Conservation (phyloP, 495 filamentous ascomycete species). For the Talaromyces ruber region DNA sequence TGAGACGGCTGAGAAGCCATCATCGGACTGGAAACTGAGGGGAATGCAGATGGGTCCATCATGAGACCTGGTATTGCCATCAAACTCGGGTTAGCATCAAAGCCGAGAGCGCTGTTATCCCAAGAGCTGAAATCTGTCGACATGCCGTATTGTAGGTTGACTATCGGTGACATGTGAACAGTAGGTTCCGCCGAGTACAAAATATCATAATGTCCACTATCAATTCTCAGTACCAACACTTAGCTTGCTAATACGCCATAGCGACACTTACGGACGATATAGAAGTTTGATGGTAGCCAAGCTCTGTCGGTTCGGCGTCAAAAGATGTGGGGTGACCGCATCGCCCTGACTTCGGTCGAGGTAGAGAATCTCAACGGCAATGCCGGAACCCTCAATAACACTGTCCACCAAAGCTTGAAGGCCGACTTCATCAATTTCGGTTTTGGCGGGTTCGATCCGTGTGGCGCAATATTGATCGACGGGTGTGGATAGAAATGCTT, state of each 20-base stretch:
- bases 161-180: constrained; percentile 37
- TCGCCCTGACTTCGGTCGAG: constrained; percentile 79
- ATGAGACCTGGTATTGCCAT: constrained; percentile 36
- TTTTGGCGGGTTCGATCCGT: constrained; percentile 62
- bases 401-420: constrained; percentile 69
- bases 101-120: constrained; percentile 38
- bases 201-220: constrained; percentile 87
- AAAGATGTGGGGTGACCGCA: constrained; percentile 68
- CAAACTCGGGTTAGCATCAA: constrained; percentile 45
- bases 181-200: constrained; percentile 64
- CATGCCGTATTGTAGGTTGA: constrained; percentile 36
- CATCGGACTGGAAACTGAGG: constrained; percentile 32
- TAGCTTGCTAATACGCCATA: neutral
- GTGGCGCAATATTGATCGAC: constrained; percentile 63
- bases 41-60: constrained; percentile 29
- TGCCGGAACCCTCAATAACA: constrained; percentile 62
- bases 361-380: constrained; percentile 82
- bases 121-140: constrained; percentile 33
- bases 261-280: constrained; percentile 57
- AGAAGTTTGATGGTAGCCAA: constrained; percentile 55
- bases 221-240: constrained; percentile 4
- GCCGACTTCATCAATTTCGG: constrained; percentile 86
- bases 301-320: constrained; percentile 45
- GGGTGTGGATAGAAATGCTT: constrained; percentile 56
- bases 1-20: constrained; percentile 28